Evolutionary conservation across 73 alveolate species (phyloP).

Genomic region (Symbiodinium pilosum): DNA sequence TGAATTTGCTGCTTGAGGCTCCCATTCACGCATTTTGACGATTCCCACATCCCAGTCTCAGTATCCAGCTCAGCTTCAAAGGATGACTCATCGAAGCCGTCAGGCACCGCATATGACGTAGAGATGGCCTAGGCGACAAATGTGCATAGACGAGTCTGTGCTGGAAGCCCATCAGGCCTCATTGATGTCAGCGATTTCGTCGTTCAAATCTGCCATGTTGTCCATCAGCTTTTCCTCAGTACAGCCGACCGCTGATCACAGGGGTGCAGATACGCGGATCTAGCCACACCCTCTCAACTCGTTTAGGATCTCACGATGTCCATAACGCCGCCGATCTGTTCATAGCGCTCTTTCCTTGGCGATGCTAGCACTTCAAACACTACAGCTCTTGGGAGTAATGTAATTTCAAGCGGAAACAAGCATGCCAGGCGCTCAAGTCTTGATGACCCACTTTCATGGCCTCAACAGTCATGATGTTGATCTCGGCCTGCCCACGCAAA

Average conservation of each 20-base stretch:
- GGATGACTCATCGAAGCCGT: slow-evolving; percentile 80
- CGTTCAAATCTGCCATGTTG: slow-evolving; percentile 74
- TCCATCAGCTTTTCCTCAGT: slow-evolving; percentile 72
- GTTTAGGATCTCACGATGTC: slow-evolving; percentile 34
- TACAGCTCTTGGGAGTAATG: no score
- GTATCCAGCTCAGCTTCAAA: slow-evolving; percentile 52
- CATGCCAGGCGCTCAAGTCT: slow-evolving; percentile 73
- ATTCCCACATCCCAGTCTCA: no score
- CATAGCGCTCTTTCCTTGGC: slow-evolving; percentile 66
- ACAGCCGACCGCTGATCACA: not conserved
- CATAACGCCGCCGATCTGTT: slow-evolving; percentile 67
- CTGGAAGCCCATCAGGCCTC: slow-evolving; percentile 41
- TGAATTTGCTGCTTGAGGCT: no score
- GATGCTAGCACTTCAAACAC: no score
- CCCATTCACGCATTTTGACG: no score
- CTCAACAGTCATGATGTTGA: slow-evolving; percentile 82
- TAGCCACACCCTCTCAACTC: not conserved
- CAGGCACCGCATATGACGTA: slow-evolving; percentile 59
- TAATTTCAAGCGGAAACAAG: not conserved
- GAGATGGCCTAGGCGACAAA: slow-evolving; percentile 53
- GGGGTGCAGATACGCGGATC: not conserved
- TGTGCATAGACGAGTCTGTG: not conserved
- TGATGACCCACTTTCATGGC: slow-evolving; percentile 88
- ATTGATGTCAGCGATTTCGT: slow-evolving; percentile 60
- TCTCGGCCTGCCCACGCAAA: slow-evolving; percentile 32